phyloP scores from a whole-genome alignment of 495 filamentous ascomycete species.

The Aspergillus homomorphus region DNA sequence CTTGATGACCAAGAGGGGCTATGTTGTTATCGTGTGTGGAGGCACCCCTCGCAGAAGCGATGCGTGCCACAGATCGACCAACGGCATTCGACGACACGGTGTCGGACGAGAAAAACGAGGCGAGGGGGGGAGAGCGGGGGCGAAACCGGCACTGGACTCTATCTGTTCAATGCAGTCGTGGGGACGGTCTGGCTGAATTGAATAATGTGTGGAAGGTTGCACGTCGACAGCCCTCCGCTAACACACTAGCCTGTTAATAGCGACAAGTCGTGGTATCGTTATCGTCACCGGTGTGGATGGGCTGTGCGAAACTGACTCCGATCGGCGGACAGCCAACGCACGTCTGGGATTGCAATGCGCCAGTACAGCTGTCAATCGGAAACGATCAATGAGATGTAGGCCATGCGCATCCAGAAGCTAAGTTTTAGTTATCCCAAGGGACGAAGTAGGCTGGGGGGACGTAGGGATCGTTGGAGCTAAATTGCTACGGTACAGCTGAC shows the following conservation, averaged over 20 bases:
- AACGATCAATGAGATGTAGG: neutral
- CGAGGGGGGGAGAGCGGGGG: neutral
- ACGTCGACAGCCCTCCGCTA: neutral
- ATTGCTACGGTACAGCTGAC: neutral
- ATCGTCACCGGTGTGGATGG: neutral
- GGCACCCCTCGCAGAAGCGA: conserved; percentile 32
- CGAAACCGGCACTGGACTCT: neutral
- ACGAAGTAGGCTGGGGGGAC: neutral
- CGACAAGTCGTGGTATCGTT: neutral
- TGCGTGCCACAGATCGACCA: conserved; percentile 24
- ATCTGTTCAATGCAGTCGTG: neutral
- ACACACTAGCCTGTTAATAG: neutral
- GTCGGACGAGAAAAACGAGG: conserved; percentile 8
- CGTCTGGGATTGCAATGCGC: neutral
- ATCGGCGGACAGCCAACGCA: neutral
- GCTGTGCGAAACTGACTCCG: neutral
- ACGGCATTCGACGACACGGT: conserved; percentile 32
- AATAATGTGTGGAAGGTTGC: neutral
- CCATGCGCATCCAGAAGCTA: neutral
- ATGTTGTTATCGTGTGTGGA: conserved; percentile 18
- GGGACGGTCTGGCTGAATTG: neutral
- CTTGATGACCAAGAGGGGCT: conserved; percentile 29
- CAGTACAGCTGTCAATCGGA: neutral
- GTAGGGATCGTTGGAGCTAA: neutral
- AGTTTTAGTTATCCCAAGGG: too few relatives aligned